Base-by-base conservation (phyloP, 2,329 filamentous ascomycete species). In the Neonectria sp. region DNA sequence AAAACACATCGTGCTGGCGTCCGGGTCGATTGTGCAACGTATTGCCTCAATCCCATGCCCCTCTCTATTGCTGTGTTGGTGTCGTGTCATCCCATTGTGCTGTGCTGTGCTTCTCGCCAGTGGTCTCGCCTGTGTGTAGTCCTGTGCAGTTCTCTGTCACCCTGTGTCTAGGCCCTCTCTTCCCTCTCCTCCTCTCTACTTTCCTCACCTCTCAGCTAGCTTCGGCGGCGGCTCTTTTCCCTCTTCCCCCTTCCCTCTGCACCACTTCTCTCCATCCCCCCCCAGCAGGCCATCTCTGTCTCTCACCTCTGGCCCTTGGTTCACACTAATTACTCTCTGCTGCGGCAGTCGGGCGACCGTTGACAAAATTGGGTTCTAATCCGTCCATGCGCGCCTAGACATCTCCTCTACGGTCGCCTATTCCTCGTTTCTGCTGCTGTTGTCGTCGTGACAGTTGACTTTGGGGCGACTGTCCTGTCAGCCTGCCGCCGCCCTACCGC, bases 31-130 rank as follows among this genome's bases (percentile, higher is more conserved):
- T n/a, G 58, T 60, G 48, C 58, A 60, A 60, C 48, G 49, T 53
- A 35, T 46, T 27, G 13, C 51, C 9, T 62, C 59, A 21, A 40
- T 55, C 9, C 13, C 21, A 62, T 55, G 51, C 51, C 37, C 24
- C 40, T 46, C 29, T 33, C 29, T n/a, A 11, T 53, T 51, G 60
- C 21, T 56, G 57, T 60, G 45, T 52, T 57, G 45, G 57, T 53
- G 46, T 53, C 37, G 57, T 66, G 53, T 40, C 58, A 65, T 58
- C 57, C 37, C 55, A 37, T 55, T 48, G 11, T 56, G 33, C 52
- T 24, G 49, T 52, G 27, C 31, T 52, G 29, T 21, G 51, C 40
- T 43, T 40, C 35, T 37, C 13, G 35, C 13, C 35, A 13, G 35
- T 43, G 40, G 15, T 17, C 13, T 33, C 29, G 49, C 49, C 49